Base-by-base conservation (phyloP, 805 yeast genomes). In the Ogataea sp. region DNA sequence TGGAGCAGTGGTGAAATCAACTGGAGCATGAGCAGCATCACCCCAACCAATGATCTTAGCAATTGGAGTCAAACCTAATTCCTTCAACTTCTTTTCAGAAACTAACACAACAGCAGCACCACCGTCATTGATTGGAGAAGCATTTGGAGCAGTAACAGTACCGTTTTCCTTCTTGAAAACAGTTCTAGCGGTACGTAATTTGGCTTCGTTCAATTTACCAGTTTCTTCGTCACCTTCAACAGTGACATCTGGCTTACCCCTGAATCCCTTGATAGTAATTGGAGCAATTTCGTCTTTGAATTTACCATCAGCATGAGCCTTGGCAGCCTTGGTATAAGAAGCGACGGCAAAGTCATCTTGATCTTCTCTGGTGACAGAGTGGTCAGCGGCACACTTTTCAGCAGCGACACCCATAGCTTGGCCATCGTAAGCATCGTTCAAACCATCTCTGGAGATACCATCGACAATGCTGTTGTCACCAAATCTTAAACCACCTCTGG, bases 391-490 rank as follows among this genome's bases (percentile, higher is more conserved):
- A 68, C 96, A 88, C 62, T 88, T 88, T 67, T 93, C 99, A 49
- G 96, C 98, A 49, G 93, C 88, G 42, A 84, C 84, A 60, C 98
- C 98, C 99, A 93, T 93, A 47, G 95, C 84, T 49, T 71, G 64
- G 48, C 80, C 78, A 51, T 82, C 85, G 67, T 88, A 93, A 27
- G 93, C 97, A 63, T 93, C 98, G 59, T 78, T 72, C 52, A 93
- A 71, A 53, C 98, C 99, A 64, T 93, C 99, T 58, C 80, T 80
- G 62, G 82, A 84, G 44, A 93, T 65, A 56, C 96, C 97, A 59
- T 93, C 99, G 36, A 89, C 78, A 46, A 90, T 51, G 18, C 70
- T 50, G 39, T 79, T 64, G 47, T 85, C 90, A 53, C 99, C 98
- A 56, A 78, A 93, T 70, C 90, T 83, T 52, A 87, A 80, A 51